These are phyloP conservation scores for Aureobasidium sp. DNA, from an alignment of 2,329 filamentous ascomycete species.

Conservation along the genomic window DNA sequence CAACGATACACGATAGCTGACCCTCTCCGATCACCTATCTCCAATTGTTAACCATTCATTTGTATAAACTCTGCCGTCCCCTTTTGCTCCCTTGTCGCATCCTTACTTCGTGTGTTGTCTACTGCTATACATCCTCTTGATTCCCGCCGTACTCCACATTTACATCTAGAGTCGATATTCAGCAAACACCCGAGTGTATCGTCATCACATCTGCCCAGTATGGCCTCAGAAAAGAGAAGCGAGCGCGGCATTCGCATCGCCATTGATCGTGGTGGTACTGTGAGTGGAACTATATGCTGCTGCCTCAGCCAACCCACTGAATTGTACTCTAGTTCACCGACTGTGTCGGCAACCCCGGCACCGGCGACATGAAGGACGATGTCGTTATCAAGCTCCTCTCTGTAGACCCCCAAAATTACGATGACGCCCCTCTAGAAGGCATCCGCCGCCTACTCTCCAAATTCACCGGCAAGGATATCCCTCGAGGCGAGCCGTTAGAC, in stretches of 20 bases:
- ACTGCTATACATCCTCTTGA: background rate
- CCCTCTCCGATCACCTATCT: background rate
- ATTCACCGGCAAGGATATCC: slow-evolving; percentile 67
- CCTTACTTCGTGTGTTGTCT: background rate
- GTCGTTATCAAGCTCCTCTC: slow-evolving; percentile 82
- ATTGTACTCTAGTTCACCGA: slow-evolving; percentile 57
- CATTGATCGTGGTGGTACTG: slow-evolving; percentile 64
- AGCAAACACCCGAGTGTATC: background rate
- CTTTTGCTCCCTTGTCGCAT: background rate
- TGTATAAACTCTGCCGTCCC: background rate
- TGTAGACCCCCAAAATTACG: slow-evolving; percentile 83
- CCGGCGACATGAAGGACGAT: slow-evolving; percentile 60
- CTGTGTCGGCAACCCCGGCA: slow-evolving; percentile 73
- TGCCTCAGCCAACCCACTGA: background rate
- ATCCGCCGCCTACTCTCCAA: slow-evolving; percentile 77
- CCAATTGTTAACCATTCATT: background rate
- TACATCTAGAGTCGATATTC: background rate
- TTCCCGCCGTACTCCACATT: background rate
- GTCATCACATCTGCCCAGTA: background rate
- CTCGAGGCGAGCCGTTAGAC: slow-evolving; percentile 70
- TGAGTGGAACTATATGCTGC: background rate
- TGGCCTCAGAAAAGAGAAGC: slow-evolving; percentile 19
- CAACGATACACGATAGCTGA: background rate
- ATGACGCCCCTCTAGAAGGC: slow-evolving; percentile 83
- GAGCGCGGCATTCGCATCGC: slow-evolving; percentile 63